Percentiles rank a stretch among this genome's conserved stretches.
phyloP scores from a whole-genome alignment of 1,284 basidiomycete genomes.

The Ustilago nuda region DNA sequence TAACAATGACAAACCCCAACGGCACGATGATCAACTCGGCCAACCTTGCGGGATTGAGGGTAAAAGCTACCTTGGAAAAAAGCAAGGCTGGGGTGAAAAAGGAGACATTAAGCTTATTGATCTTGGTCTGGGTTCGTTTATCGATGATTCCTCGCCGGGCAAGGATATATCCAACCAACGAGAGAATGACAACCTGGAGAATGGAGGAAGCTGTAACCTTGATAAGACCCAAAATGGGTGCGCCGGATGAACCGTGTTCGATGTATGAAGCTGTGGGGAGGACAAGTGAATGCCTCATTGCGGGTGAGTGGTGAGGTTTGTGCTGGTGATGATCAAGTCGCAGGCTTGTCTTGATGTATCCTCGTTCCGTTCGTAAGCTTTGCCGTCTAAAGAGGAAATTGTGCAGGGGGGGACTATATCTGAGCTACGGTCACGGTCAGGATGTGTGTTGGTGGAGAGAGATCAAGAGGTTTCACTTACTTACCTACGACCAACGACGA shows the following conservation, averaged over 20 bases:
- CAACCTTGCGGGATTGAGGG: conserved; percentile 76
- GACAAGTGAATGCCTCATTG: conserved; percentile 40
- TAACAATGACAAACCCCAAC: conserved; percentile 77
- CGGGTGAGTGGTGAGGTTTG: background rate
- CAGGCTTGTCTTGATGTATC: background rate
- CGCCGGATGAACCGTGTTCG: conserved; percentile 42
- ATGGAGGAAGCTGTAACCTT: conserved; percentile 74
- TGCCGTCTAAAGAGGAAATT: background rate
- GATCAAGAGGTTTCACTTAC: too few relatives aligned
- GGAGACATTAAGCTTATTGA: conserved; percentile 77
- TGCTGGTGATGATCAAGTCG: background rate
- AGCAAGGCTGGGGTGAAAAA: conserved; percentile 91
- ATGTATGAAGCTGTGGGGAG: conserved; percentile 41
- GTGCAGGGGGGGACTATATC: too few relatives aligned
- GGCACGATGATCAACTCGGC: conserved; percentile 92
- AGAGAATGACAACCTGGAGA: conserved; percentile 86
- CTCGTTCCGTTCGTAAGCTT: background rate
- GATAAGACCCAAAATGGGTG: conserved; percentile 56
- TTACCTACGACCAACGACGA: too few relatives aligned
- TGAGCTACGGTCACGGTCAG: too few relatives aligned
- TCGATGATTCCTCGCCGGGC: conserved; percentile 84
- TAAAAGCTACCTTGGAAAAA: conserved; percentile 91
- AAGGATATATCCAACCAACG: conserved; percentile 85
- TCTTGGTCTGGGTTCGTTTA: conserved; percentile 83
- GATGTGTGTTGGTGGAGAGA: too few relatives aligned